Percentiles rank a stretch among this genome's conserved stretches.
Conservation (phyloP, 2,329 filamentous ascomycete species). For the Boeremia lycopersici region DNA sequence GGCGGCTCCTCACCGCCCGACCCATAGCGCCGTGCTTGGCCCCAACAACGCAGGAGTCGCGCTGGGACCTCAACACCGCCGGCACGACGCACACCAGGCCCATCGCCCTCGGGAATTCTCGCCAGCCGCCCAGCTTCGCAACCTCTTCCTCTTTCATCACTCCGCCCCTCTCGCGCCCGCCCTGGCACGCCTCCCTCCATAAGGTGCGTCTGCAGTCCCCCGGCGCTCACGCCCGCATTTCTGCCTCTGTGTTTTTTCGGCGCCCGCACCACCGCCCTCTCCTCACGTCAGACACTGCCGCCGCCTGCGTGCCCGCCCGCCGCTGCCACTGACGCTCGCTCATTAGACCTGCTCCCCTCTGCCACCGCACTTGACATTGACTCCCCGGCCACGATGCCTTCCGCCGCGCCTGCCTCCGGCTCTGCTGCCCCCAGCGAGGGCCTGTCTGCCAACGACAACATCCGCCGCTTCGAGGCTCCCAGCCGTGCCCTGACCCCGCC, state of each 20-base stretch:
- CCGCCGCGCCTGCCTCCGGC: slow-evolving; percentile 47
- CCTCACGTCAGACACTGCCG: slow-evolving; percentile 34
- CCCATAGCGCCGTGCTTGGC: slow-evolving; percentile 13
- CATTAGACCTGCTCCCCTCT: slow-evolving; percentile 11
- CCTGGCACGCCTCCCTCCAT: slow-evolving; percentile 26
- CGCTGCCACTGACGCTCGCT: slow-evolving; percentile 24
- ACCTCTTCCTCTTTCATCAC: slow-evolving; percentile 36
- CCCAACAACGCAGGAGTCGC: slow-evolving; percentile 23
- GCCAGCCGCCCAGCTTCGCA: slow-evolving; percentile 27
- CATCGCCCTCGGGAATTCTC: slow-evolving; percentile 36
- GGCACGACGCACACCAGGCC: slow-evolving; percentile 16
- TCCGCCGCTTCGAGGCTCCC: slow-evolving; percentile 91
- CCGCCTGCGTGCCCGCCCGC: background rate
- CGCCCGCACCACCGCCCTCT: slow-evolving; percentile 15
- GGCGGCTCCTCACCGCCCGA: slow-evolving; percentile 20
- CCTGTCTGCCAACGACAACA: slow-evolving; percentile 94
- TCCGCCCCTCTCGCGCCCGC: slow-evolving; percentile 23
- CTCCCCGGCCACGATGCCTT: slow-evolving; percentile 50
- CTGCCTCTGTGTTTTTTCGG: slow-evolving; percentile 23
- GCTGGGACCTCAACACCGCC: slow-evolving; percentile 44
- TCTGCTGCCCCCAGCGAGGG: slow-evolving; percentile 38
- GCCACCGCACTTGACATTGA: slow-evolving; percentile 24
- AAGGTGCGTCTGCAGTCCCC: slow-evolving; percentile 32
- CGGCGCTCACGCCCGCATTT: slow-evolving; percentile 2
- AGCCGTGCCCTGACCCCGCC: slow-evolving; percentile 91